Conservation (phyloP, 1,284 basidiomycete species). For the Amylostereum chailletii region DNA sequence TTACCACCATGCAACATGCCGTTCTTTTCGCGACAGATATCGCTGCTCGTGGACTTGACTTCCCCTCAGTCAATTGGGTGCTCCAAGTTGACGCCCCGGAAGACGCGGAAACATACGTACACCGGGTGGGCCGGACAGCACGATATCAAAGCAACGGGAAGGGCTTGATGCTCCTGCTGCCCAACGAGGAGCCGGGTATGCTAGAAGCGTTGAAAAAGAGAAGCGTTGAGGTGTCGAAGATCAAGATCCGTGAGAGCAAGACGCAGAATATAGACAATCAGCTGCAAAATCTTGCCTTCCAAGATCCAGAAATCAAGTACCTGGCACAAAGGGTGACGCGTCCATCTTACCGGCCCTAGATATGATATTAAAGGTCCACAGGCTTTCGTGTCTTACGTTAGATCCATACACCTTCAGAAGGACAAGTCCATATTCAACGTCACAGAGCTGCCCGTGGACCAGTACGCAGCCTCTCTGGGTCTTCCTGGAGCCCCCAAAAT, state of each 20-base stretch:
- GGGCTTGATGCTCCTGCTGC: slow-evolving; percentile 75
- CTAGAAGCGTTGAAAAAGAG: slow-evolving; percentile 64
- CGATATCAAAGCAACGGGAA: slow-evolving; percentile 90
- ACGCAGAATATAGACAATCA: slow-evolving; percentile 82
- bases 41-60: slow-evolving; percentile 94
- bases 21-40: slow-evolving; percentile 95
- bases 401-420: slow-evolving; percentile 89
- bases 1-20: slow-evolving; percentile 72
- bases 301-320: slow-evolving; percentile 96
- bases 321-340: slow-evolving; percentile 80
- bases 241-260: slow-evolving; percentile 89
- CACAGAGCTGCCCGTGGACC: slow-evolving; percentile 72
- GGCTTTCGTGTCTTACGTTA: slow-evolving; percentile 96
- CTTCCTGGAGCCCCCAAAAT: slow-evolving; percentile 94
- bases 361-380: slow-evolving; percentile 23
- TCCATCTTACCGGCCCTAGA: neutral
- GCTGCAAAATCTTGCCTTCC: slow-evolving; percentile 89
- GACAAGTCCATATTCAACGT: slow-evolving; percentile 92
- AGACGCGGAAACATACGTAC: slow-evolving; percentile 97
- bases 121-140: slow-evolving; percentile 93
- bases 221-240: slow-evolving; percentile 69
- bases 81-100: slow-evolving; percentile 96
- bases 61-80: slow-evolving; percentile 97
- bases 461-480: slow-evolving; percentile 85
- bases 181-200: slow-evolving; percentile 93